Evolutionary conservation across 371 early-diverging fungal genomes (phyloP), one percentile per base, ranked within the genome.

Genomic region (Rhizopus microsporus): DNA sequence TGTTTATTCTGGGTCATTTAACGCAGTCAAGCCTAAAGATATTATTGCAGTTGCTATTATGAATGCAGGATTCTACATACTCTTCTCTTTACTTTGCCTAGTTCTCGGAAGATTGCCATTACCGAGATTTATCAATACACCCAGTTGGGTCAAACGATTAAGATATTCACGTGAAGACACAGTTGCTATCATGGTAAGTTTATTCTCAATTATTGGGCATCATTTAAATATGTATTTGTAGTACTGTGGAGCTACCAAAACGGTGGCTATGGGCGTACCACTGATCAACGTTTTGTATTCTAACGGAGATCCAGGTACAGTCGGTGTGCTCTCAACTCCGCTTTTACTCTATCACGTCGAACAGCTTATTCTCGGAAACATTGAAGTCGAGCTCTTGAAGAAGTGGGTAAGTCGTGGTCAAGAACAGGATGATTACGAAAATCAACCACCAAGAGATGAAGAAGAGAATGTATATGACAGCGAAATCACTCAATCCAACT

Each of bases 261-360:
- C 91, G 0, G 86, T 91, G 0, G 87, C 89, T 3, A 80, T 91
- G 79, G 91, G 91, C 2, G 84, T 89, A 4, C 91, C 91, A 1
- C 68, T 91, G 62, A 88, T 91, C 69, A 87, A 87, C 65, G 83
- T 89, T 7, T 70, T 91, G 31, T 91, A 86, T 59, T 67, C 63
- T n/a, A 74, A 68, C 15, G 74, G 63, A 8, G 64, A 81, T 49
- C 66, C 75, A 4, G 79, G 78, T n/a, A 55, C 77, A 31, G 72
- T 86, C 9, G 91, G 89, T 31, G 77, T 89, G 4, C 57, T 87
- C 45, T 78, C 86, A 0, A 80, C 87, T 0, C 91, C 91, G 0
- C 63, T 91, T 8, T 57, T 91, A 50, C 71, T 89, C 16, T 91
- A 91, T 57, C 89, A 91, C 62, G 86, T 88, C 15, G 85, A 83